Conservation (phyloP, 257 asterid species). For the Forsythia viridissima region DNA sequence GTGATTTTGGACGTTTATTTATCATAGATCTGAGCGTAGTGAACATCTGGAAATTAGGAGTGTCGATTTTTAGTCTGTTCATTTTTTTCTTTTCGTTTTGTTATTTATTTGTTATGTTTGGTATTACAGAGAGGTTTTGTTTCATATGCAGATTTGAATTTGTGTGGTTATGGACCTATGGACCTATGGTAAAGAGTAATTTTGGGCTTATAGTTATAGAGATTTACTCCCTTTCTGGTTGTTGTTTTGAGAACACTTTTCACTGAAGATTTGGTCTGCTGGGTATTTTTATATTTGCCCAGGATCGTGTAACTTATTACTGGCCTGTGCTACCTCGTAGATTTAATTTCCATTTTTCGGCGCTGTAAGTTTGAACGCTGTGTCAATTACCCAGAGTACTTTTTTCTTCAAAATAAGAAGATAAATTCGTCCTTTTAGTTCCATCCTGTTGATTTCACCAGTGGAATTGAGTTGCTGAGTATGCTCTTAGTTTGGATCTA, state of each 20-base stretch:
- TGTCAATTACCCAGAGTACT: not conserved
- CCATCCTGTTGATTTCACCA: not conserved
- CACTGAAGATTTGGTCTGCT: not conserved
- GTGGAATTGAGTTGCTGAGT: not conserved
- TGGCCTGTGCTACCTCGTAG: not conserved
- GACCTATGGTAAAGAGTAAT: conserved; percentile 11
- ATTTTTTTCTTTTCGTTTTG: not conserved
- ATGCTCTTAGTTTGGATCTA: not conserved
- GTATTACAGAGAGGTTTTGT: not conserved
- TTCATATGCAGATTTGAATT: not conserved
- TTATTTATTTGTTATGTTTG: not conserved
- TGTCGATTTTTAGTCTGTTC: not conserved
- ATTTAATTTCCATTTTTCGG: not conserved
- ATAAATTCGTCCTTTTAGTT: not conserved
- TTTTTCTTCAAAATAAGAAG: not conserved
- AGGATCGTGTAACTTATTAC: not conserved
- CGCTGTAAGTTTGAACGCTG: not conserved
- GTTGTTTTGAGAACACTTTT: not conserved
- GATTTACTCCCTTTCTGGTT: not conserved
- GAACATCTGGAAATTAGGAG: not conserved
- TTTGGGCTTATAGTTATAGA: conserved; percentile 22
- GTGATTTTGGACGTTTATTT: not conserved
- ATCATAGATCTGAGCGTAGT: not conserved
- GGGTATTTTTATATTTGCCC: not conserved
- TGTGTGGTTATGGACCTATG: not conserved